Evolutionary conservation across 768 basidiomycete genomes (phyloP).

Genomic region (Megacollybia marginata): DNA sequence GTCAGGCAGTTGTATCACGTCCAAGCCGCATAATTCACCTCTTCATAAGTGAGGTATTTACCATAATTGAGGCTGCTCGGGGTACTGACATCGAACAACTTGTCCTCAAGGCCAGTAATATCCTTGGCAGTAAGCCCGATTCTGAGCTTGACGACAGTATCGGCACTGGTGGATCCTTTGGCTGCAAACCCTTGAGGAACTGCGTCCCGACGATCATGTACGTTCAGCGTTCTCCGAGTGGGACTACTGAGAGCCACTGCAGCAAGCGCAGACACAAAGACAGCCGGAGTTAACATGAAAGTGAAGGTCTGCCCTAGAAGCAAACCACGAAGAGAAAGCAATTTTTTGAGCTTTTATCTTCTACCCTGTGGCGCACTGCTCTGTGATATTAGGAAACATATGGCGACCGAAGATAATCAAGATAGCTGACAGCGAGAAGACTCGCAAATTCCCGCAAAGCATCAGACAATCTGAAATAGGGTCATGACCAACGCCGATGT

Average conservation of each 20-base stretch:
- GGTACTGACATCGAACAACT: conserved; percentile 26
- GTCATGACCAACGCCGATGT: too few relatives aligned
- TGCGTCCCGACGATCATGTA: conserved; percentile 6
- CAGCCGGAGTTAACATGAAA: too few relatives aligned
- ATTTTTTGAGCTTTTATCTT: too few relatives aligned
- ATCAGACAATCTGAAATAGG: too few relatives aligned
- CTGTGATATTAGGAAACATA: too few relatives aligned
- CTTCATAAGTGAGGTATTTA: conserved; percentile 31
- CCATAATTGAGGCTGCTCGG: conserved; percentile 27
- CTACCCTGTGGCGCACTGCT: too few relatives aligned
- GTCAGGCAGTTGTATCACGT: conserved; percentile 25
- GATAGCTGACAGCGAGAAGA: too few relatives aligned
- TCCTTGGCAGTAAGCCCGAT: conserved; percentile 27
- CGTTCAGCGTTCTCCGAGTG: conserved; percentile 3
- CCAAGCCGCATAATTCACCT: conserved; percentile 29
- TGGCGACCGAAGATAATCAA: too few relatives aligned
- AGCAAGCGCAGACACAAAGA: not conserved
- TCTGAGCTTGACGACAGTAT: conserved; percentile 27
- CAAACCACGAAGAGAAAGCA: too few relatives aligned
- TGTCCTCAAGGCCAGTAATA: conserved; percentile 23
- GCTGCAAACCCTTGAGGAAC: conserved; percentile 28
- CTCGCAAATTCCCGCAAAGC: too few relatives aligned
- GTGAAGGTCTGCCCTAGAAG: too few relatives aligned
- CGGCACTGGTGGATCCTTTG: conserved; percentile 18
- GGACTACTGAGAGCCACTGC: not conserved